Conservation (phyloP, 2,329 filamentous ascomycete species). For the Aspergillus quadricinctus region DNA sequence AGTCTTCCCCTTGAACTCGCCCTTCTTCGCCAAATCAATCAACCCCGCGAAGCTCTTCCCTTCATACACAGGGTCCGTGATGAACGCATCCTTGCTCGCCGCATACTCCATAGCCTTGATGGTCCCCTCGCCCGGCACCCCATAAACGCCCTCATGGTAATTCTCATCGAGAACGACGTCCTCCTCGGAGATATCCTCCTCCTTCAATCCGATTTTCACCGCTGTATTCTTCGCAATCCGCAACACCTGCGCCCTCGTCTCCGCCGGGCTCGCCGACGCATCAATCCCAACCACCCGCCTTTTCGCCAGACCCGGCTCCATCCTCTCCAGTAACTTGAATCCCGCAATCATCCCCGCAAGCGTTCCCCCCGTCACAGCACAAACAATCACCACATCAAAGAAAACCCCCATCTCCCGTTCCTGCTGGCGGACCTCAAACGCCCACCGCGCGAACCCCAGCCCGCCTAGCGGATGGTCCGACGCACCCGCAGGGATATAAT, state of each 20-base stretch:
- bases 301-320: conserved; percentile 37
- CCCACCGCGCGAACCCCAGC: conserved; percentile 66
- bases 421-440: conserved; percentile 63
- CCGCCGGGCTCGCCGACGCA: conserved; percentile 54
- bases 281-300: conserved; percentile 64
- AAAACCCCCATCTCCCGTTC: conserved; percentile 59
- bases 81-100: conserved; percentile 65
- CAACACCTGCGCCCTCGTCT: conserved; percentile 63
- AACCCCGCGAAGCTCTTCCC: conserved; percentile 70
- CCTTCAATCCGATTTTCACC: conserved; percentile 57
- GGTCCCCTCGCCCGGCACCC: conserved; percentile 61
- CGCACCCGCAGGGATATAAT: conserved; percentile 68
- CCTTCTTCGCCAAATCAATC: conserved; percentile 63
- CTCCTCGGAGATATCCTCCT: conserved; percentile 56
- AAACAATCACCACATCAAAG: conserved; percentile 65
- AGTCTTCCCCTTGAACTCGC: conserved; percentile 57
- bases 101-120: conserved; percentile 66
- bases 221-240: conserved; percentile 63
- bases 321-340: conserved; percentile 59
- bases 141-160: conserved; percentile 66
- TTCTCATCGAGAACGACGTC: conserved; percentile 62
- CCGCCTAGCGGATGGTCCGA: conserved; percentile 67
- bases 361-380: conserved; percentile 67
- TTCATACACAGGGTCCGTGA: conserved; percentile 73
- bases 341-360: conserved; percentile 69